phyloP scores from a whole-genome alignment of 1,284 basidiomycete species.

The Rhodotorula sp. region DNA sequence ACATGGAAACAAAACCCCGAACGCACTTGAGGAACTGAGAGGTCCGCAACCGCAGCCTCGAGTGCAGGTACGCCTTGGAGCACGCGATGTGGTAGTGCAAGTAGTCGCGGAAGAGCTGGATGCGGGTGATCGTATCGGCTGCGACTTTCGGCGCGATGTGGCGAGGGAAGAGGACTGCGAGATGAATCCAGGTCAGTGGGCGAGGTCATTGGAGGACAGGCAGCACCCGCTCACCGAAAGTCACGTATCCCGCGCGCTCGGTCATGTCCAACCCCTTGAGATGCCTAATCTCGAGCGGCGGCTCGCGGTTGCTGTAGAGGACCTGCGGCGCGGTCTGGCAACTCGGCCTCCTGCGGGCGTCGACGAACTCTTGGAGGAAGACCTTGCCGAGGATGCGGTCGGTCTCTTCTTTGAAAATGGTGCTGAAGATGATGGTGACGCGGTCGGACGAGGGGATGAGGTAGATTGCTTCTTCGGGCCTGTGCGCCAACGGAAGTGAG shows the following conservation, averaged over 20 bases:
- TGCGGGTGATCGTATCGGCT: conserved; percentile 85
- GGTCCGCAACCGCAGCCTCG: conserved; percentile 90
- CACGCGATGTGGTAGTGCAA: conserved; percentile 99
- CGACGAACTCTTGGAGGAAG: conserved; percentile 99
- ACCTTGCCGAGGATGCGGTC: conserved; percentile 96
- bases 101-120: conserved; percentile 97
- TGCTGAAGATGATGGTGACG: conserved; percentile 97
- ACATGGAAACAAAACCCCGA: background rate
- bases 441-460: conserved; percentile 89
- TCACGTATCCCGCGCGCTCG: conserved; percentile 96
- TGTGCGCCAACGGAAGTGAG: conserved; percentile 47
- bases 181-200: background rate
- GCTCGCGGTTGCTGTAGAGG: conserved; percentile 91
- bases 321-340: conserved; percentile 98
- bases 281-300: conserved; percentile 91
- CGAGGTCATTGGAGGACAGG: no score
- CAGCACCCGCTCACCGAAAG: conserved; percentile 62
- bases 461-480: conserved; percentile 86
- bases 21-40: conserved; percentile 87
- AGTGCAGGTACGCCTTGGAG: conserved; percentile 99
- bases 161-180: conserved; percentile 83
- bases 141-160: conserved; percentile 83
- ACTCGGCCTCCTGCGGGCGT: conserved; percentile 85
- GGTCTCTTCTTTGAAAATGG: conserved; percentile 95
- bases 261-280: conserved; percentile 72